phyloP scores from a whole-genome alignment of 192 early-diverging fungal genomes.

The Phlyctochytrium arcticum region DNA sequence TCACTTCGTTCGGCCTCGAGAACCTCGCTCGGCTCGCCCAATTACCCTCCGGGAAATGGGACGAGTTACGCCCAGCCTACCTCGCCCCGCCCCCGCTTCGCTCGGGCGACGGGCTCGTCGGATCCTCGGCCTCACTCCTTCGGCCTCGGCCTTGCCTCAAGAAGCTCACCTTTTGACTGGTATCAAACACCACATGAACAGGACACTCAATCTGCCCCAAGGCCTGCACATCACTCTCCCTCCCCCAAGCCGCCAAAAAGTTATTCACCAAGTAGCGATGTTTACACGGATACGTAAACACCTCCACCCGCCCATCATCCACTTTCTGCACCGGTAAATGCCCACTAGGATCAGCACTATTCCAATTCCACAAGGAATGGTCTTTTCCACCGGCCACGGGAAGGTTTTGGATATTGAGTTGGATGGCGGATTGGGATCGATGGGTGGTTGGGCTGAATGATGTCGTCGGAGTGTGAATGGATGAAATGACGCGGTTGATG shows the following conservation, averaged over 20 bases:
- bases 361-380: conserved; percentile 13
- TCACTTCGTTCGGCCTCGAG: too few species aligned
- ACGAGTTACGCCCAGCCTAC: too few species aligned
- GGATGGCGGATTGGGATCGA: conserved; percentile 4
- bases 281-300: conserved; percentile 13
- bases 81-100: too few species aligned
- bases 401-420: conserved; percentile 16
- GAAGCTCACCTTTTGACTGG: background rate
- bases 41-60: too few species aligned
- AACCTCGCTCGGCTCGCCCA: too few species aligned
- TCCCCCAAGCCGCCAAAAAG: background rate
- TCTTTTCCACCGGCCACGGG: conserved; percentile 11
- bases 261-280: conserved; percentile 10
- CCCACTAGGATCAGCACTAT: background rate
- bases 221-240: background rate
- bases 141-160: background rate
- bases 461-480: background rate
- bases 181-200: conserved; percentile 4
- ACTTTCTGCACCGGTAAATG: conserved; percentile 1
- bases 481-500: conserved; percentile 4
- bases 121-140: too few species aligned
- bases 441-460: background rate
- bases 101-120: too few species aligned
- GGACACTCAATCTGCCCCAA: conserved; percentile 9
- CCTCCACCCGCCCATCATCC: conserved; percentile 10